phyloP scores from a whole-genome alignment of 768 basidiomycete genomes.

The Saitozyma sp. region DNA sequence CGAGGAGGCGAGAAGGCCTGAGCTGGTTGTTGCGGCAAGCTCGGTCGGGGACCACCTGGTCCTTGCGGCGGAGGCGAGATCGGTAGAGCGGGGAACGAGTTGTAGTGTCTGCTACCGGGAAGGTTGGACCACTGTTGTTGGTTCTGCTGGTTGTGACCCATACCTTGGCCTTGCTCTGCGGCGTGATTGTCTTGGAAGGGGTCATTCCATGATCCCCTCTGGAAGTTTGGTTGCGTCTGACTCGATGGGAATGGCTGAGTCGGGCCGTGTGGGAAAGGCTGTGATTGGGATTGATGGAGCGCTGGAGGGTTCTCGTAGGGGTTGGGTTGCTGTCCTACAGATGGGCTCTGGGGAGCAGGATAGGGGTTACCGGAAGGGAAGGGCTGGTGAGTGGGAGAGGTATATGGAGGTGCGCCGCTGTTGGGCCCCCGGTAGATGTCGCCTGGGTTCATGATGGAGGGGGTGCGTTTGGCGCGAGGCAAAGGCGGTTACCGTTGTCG shows the following conservation, averaged over 20 bases:
- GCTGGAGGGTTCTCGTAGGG: too few relatives aligned
- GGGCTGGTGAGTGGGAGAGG: background rate
- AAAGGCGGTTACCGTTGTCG: too few relatives aligned
- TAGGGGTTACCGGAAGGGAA: too few relatives aligned
- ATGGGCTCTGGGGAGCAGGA: background rate
- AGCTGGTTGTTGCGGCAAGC: slow-evolving; percentile 5
- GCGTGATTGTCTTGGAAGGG: too few relatives aligned
- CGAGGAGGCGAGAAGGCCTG: slow-evolving; percentile 9
- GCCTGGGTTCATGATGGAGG: slow-evolving; percentile 37
- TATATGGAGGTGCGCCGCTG: slow-evolving; percentile 5
- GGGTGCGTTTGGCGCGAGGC: too few relatives aligned
- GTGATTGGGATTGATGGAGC: slow-evolving; percentile 3
- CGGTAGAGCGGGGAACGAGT: slow-evolving; percentile 11
- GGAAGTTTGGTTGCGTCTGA: too few relatives aligned
- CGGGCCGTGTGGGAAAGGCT: slow-evolving; percentile 7
- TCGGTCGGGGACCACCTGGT: background rate
- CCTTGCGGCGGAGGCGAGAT: slow-evolving; percentile 5
- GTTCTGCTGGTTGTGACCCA: background rate
- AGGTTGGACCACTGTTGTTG: slow-evolving; percentile 14
- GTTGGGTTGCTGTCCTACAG: too few relatives aligned
- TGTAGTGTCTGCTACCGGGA: slow-evolving; percentile 17
- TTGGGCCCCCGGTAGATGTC: slow-evolving; percentile 28
- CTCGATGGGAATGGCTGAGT: background rate
- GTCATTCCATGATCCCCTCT: too few relatives aligned
- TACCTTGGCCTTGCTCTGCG: too few relatives aligned